Evolutionary conservation across 208 protist species (phyloP).

Genomic region (Porcisia hertigi): DNA sequence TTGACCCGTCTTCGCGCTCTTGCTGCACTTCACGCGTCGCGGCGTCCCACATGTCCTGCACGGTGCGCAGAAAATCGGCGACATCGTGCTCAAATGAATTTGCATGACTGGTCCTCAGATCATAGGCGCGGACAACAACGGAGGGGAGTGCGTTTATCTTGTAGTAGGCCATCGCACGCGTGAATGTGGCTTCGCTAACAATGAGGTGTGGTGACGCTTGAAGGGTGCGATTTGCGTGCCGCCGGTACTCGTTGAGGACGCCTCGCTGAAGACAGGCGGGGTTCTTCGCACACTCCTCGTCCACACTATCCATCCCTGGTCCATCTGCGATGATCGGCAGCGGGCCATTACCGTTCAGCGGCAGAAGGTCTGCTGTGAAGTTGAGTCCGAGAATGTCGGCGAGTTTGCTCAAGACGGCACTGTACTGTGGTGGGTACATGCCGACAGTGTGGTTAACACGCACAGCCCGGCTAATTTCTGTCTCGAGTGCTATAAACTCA

Average conservation of each 20-base stretch:
- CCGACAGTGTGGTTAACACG: conserved; percentile 28
- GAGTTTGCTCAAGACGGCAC: conserved; percentile 18
- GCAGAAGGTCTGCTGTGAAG: neutral
- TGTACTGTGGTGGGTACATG: conserved; percentile 33
- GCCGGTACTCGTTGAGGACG: conserved; percentile 18
- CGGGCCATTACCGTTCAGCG: neutral
- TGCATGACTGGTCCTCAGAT: conserved; percentile 14
- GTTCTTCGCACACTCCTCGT: neutral
- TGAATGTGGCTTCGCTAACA: conserved; percentile 27
- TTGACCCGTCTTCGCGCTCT: neutral
- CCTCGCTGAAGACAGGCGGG: conserved; percentile 12
- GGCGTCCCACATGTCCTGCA: conserved; percentile 40
- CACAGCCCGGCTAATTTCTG: conserved; percentile 33
- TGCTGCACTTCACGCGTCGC: conserved; percentile 16
- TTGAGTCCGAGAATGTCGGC: conserved; percentile 21
- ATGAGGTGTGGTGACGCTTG: conserved; percentile 33
- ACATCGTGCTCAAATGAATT: conserved; percentile 17
- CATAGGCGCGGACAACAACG: conserved; percentile 35
- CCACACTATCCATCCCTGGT: neutral
- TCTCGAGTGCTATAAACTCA: conserved; percentile 28
- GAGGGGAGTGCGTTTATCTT: conserved; percentile 22
- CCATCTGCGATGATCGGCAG: conserved; percentile 8
- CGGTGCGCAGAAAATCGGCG: conserved; percentile 17
- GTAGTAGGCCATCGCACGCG: conserved; percentile 28
- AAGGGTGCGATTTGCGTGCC: conserved; percentile 36